A percentile compares a stretch with the other conserved stretches of the same genome.
phyloP scores from a whole-genome alignment of 2,329 filamentous ascomycete species.

The Sarocladiaceae sp. region DNA sequence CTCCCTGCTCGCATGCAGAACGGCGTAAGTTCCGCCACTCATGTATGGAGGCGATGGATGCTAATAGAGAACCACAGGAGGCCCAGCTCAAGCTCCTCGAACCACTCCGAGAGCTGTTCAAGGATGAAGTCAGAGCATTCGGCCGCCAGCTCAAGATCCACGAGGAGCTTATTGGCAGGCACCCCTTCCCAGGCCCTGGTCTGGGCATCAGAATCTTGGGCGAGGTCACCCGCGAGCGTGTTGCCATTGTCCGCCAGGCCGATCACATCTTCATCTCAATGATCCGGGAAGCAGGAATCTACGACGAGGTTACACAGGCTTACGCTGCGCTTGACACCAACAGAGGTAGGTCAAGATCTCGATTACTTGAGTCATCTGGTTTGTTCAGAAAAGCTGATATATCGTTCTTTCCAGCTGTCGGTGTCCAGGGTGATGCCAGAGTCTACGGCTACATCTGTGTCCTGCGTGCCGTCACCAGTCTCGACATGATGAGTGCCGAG shows the following conservation, averaged over 20 bases:
- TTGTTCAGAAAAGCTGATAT: too few species aligned
- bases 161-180: slow-evolving; percentile 21
- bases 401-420: slow-evolving; percentile 29
- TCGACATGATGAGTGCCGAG: slow-evolving; percentile 66
- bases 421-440: slow-evolving; percentile 59
- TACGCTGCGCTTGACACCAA: slow-evolving; percentile 41
- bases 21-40: slow-evolving; percentile 29
- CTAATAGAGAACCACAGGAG: slow-evolving; percentile 11
- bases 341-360: slow-evolving; percentile 19
- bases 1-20: slow-evolving; percentile 53
- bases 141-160: slow-evolving; percentile 24
- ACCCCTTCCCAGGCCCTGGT: slow-evolving; percentile 42
- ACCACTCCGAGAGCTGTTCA: slow-evolving; percentile 76
- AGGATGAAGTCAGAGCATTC: slow-evolving; percentile 59
- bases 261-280: slow-evolving; percentile 75
- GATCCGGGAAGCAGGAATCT: slow-evolving; percentile 69
- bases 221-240: slow-evolving; percentile 74
- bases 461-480: slow-evolving; percentile 40
- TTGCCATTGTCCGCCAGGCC: slow-evolving; percentile 73
- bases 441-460: slow-evolving; percentile 27
- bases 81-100: slow-evolving; percentile 64
- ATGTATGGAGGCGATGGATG: slow-evolving; percentile 10
- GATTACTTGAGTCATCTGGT: not conserved
- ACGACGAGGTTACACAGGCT: slow-evolving; percentile 55
- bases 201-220: slow-evolving; percentile 79